Evolutionary conservation across 192 early-diverging fungal genomes (phyloP), one percentile per base, ranked within the genome.

Genomic region (Gonapodya sp.): DNA sequence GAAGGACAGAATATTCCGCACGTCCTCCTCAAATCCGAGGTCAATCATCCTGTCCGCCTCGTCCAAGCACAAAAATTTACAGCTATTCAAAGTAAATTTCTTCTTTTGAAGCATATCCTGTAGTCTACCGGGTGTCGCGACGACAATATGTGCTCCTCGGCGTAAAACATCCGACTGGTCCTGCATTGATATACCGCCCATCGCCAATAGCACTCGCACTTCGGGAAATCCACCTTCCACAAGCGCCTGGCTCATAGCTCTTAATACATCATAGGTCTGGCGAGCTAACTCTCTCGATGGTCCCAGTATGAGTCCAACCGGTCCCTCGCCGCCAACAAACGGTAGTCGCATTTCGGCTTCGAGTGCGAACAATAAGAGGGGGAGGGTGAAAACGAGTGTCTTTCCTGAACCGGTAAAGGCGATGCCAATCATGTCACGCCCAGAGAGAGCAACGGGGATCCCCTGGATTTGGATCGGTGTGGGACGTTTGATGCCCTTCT

Each of bases 1-100:
- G 82, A 92, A 97, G 1, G 96, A 98, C 88, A 98, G 92, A 79
- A 98, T 96, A 37, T 93, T 94, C 74, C 97, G 91, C 36, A 97
- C 93, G 83, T 98, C 97, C 35, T 99, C 97, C 79, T 98, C 97
- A 83, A 99, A 99, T 36, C 96, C 96, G 92, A 97, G 94, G 83
- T 99, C 97, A 78, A 99, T 92, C 97, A 99, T 99, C 80, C 97
- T 89, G 91, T 99, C 97, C 16, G 97, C 97, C 85, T 99, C 97
- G 85, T 99, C 97, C 92, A 98, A 91, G 81, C 96, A 96, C 83
- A 99, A 84, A 82, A 84, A 96, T 82, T 89, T 93, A 89, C 96
- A 97, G 46, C 92, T 81, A 80, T 96, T 92, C 81, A 98, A 82
- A 78, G 95, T 97, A 79, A 98, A 91, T 79, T 93, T 93, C n/a